Base-by-base conservation (phyloP, 352 stramenopile species). In the Pilasporangium apinafurcum region DNA sequence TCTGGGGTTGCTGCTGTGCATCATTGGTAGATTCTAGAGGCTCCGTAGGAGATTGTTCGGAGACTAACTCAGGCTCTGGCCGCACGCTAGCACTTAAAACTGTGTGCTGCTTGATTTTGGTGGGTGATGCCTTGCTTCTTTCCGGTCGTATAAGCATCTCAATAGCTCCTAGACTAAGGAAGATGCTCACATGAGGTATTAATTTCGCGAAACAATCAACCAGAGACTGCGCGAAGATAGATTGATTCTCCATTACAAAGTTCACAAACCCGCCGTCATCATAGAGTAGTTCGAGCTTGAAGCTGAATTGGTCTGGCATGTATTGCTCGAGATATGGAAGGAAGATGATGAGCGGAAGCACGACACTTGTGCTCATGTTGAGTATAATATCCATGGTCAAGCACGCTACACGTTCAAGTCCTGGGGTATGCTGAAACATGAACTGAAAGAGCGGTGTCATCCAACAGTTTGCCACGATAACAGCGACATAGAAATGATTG, bases 91-190 rank as follows among this genome's bases (percentile, higher is more conserved):
- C n/a, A n/a, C n/a, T n/a, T n/a, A n/a, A n/a, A n/a, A n/a, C n/a
- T n/a, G n/a, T n/a, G n/a, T n/a, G n/a, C n/a, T n/a, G n/a, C n/a
- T n/a, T n/a, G n/a, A n/a, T n/a, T n/a, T n/a, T n/a, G n/a, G n/a
- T n/a, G n/a, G n/a, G n/a, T n/a, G n/a, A n/a, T n/a, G n/a, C n/a
- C n/a, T n/a, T n/a, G n/a, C n/a, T n/a, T n/a, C n/a, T n/a, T n/a
- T n/a, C n/a, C n/a, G n/a, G n/a, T n/a, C n/a, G n/a, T n/a, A n/a
- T n/a, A 51, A 46, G 12, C 55, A 57, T 18, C 62, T 55, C 10
- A 21, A 53, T 26, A 48, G 37, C 13, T 51, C 65, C 10, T 52
- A 54, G 5, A 53, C 58, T 35, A 78, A 64, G 28, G 74, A 44
- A 14, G 67, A n/a, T n/a, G n/a, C n/a, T n/a, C n/a, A n/a, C n/a